These are phyloP conservation scores for Digitaria exilis DNA, from an alignment of 202 grass and related monocot species.

Conservation along the genomic window DNA sequence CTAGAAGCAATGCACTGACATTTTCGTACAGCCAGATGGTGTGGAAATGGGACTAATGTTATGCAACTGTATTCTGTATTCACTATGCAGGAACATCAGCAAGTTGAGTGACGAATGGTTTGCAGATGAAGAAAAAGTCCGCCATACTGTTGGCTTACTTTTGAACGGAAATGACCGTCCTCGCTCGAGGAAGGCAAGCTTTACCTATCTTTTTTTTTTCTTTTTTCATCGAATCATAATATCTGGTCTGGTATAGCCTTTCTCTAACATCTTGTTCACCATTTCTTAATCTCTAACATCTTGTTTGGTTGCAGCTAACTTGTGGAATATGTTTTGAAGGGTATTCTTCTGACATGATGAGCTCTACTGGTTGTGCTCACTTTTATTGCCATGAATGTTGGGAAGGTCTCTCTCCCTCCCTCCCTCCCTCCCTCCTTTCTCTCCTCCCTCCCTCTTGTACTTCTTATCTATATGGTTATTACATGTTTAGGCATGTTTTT, in stretches of 20 bases:
- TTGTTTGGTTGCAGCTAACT: conserved; percentile 71
- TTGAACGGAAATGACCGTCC: conserved; percentile 39
- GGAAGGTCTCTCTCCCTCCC: conserved; percentile 57
- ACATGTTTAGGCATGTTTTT: not conserved
- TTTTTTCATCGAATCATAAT: conserved; percentile 18
- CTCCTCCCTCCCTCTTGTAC: too few relatives aligned
- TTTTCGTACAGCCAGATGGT: conserved; percentile 4
- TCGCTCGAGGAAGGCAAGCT: conserved; percentile 43
- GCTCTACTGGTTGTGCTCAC: conserved; percentile 73
- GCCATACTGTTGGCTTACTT: conserved; percentile 62
- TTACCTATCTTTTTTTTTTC: not conserved
- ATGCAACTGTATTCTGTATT: conserved; percentile 9
- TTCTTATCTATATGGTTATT: not conserved
- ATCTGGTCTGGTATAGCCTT: conserved; percentile 23
- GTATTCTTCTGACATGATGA: conserved; percentile 55
- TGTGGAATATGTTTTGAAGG: conserved; percentile 97
- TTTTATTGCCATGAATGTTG: conserved; percentile 87
- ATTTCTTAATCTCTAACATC: conserved; percentile 27
- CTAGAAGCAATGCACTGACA: not conserved
- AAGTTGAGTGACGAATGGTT: conserved; percentile 88
- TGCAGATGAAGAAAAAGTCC: conserved; percentile 71
- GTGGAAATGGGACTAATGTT: conserved; percentile 30
- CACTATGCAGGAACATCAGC: conserved; percentile 70
- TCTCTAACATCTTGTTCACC: not conserved
- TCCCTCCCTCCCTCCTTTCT: too few relatives aligned